Evolutionary conservation across 257 asterid genomes (phyloP).

Genomic region (Salvia miltiorrhiza): DNA sequence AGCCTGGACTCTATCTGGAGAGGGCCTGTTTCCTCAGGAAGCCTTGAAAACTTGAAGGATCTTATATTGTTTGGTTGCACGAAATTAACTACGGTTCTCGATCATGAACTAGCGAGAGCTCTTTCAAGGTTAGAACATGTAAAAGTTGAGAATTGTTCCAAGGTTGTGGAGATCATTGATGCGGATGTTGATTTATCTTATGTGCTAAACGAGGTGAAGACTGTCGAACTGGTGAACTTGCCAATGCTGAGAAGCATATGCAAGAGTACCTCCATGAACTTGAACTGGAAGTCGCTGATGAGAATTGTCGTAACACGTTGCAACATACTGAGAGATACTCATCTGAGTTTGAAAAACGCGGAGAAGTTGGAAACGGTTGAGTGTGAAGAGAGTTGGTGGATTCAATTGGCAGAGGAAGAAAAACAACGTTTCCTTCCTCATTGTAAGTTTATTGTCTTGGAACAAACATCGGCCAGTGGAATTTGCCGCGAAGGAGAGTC

Average conservation of each 20-base stretch:
- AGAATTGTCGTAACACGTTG: neutral
- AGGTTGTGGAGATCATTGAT: too few relatives aligned
- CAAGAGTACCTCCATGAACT: neutral
- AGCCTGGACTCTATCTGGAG: too few relatives aligned
- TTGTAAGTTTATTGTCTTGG: too few relatives aligned
- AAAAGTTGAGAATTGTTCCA: too few relatives aligned
- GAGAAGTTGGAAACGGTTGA: neutral
- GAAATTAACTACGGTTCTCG: too few relatives aligned
- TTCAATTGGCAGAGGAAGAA: too few relatives aligned
- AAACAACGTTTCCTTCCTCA: too few relatives aligned
- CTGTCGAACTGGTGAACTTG: slow-evolving; percentile 13
- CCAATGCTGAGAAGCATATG: slow-evolving; percentile 8
- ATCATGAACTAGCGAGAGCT: too few relatives aligned
- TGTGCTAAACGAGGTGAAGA: neutral
- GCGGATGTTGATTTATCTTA: neutral
- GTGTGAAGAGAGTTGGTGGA: neutral
- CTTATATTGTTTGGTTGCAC: too few relatives aligned
- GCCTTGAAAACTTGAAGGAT: too few relatives aligned
- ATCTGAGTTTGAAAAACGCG: neutral
- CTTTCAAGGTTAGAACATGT: too few relatives aligned
- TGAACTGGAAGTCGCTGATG: slow-evolving; percentile 9
- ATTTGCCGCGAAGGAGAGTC: neutral
- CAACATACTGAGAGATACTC: neutral
- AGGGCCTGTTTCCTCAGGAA: too few relatives aligned
- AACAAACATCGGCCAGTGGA: neutral